A percentile compares a stretch with the other conserved stretches of the same genome.
Evolutionary conservation across 306 rosid genomes (phyloP).

Genomic region (Trifolium dubium): DNA sequence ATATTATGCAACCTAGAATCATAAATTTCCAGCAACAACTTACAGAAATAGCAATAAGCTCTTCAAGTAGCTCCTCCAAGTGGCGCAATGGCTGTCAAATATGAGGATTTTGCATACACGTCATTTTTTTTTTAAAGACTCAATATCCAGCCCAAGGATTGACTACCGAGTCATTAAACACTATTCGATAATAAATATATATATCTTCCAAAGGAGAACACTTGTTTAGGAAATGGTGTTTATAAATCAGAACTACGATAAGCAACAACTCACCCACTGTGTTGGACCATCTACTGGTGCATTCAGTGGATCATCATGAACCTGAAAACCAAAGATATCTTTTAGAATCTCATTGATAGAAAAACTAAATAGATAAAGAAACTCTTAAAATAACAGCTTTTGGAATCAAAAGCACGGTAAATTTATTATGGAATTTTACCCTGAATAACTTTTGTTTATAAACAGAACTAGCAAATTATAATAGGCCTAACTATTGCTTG

Average conservation of each 20-base stretch:
- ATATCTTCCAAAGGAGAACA: slow-evolving; percentile 19
- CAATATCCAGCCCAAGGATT: too few species aligned
- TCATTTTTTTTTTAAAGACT: neutral
- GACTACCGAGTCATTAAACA: too few species aligned
- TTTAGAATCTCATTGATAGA: slow-evolving; percentile 34
- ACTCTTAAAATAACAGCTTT: slow-evolving; percentile 5
- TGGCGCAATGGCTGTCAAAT: slow-evolving; percentile 82
- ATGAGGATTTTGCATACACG: slow-evolving; percentile 27
- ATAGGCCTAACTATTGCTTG: slow-evolving; percentile 19
- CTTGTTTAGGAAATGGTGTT: slow-evolving; percentile 15
- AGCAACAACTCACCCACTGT: slow-evolving; percentile 78
- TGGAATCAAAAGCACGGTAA: neutral
- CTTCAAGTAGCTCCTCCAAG: slow-evolving; percentile 87
- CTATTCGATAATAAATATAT: neutral
- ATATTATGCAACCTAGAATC: slow-evolving; percentile 21
- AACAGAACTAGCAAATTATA: slow-evolving; percentile 8
- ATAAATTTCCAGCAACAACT: slow-evolving; percentile 46
- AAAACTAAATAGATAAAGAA: slow-evolving; percentile 30
- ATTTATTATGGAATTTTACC: slow-evolving; percentile 10
- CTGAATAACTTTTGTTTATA: slow-evolving; percentile 13
- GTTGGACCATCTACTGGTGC: slow-evolving; percentile 99
- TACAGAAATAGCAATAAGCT: slow-evolving; percentile 96
- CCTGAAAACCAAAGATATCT: slow-evolving; percentile 55
- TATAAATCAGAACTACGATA: slow-evolving; percentile 19
- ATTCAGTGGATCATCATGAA: slow-evolving; percentile 90